These are phyloP conservation scores for Solanum pinnatisectum DNA, from an alignment of 257 asterid genomes.

Conservation along the genomic window DNA sequence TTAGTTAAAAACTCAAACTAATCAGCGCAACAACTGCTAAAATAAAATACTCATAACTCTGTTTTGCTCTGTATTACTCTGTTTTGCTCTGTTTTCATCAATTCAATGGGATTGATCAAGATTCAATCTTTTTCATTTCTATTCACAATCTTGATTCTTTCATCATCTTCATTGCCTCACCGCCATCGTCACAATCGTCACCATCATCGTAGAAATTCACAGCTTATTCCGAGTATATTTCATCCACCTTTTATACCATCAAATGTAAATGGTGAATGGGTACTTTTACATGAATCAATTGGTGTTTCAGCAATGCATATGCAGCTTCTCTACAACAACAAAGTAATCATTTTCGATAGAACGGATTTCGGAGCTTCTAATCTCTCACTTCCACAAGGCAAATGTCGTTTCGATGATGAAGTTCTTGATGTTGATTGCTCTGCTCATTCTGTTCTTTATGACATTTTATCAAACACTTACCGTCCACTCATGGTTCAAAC, in stretches of 20 bases:
- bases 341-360: constrained; percentile 50
- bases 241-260: neutral
- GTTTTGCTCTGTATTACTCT: neutral
- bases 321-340: constrained; percentile 61
- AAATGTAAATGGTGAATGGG: constrained; percentile 29
- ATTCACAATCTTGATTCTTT: neutral
- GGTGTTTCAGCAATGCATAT: constrained; percentile 67
- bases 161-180: neutral
- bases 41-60: neutral
- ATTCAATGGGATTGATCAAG: neutral
- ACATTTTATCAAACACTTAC: constrained; percentile 24
- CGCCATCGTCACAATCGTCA: neutral
- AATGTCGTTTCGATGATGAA: constrained; percentile 27
- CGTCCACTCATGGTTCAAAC: constrained; percentile 49
- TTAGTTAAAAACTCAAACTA: neutral
- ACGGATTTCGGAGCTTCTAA: constrained; percentile 54
- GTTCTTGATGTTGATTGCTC: constrained; percentile 24
- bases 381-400: constrained; percentile 36
- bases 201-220: neutral
- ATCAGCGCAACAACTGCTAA: neutral
- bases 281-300: constrained; percentile 22
- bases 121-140: neutral
- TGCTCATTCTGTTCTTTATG: constrained; percentile 50
- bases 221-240: neutral
- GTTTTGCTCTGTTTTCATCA: neutral